Percentiles rank a stretch among this genome's conserved stretches.
Conservation (phyloP, 1,284 basidiomycete species). For the Mycena sp. region DNA sequence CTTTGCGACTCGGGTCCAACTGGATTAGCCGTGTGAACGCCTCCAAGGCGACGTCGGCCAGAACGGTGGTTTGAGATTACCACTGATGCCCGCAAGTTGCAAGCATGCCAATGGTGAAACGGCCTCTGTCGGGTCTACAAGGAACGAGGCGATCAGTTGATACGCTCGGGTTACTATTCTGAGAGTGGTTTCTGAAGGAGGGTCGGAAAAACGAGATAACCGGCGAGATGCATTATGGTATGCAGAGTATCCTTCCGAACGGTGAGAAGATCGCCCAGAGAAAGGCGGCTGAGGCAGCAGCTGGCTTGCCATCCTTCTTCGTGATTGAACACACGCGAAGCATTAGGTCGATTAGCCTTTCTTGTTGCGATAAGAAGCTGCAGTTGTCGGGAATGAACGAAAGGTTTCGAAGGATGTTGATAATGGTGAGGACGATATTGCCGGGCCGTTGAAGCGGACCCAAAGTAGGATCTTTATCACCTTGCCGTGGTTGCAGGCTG, state of each 20-base stretch:
- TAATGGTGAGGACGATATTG: conserved; percentile 74
- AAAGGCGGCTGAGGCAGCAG: conserved; percentile 64
- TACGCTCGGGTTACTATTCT: conserved; percentile 68
- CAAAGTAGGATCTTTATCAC: conserved; percentile 52
- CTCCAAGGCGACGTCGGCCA: conserved; percentile 84
- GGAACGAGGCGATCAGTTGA: conserved; percentile 78
- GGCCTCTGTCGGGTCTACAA: conserved; percentile 76
- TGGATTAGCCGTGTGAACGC: conserved; percentile 83
- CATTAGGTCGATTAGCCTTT: conserved; percentile 72
- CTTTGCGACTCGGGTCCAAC: conserved; percentile 82
- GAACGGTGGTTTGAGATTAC: conserved; percentile 61
- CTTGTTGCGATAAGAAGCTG: conserved; percentile 71
- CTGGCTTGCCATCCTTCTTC: conserved; percentile 48
- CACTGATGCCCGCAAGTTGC: conserved; percentile 56
- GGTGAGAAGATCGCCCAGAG: conserved; percentile 75
- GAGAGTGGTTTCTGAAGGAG: conserved; percentile 48
- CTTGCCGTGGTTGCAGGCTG: conserved; percentile 56
- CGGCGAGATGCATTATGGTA: conserved; percentile 72
- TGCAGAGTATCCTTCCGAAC: conserved; percentile 84
- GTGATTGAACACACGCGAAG: conserved; percentile 69
- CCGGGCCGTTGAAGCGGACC: conserved; percentile 72
- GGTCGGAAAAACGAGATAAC: conserved; percentile 58
- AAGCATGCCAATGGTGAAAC: conserved; percentile 68
- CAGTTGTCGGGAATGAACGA: conserved; percentile 80
- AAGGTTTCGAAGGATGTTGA: conserved; percentile 91